Conservation (phyloP, 345 rosid genomes). For the Noccaea bulbosa region DNA sequence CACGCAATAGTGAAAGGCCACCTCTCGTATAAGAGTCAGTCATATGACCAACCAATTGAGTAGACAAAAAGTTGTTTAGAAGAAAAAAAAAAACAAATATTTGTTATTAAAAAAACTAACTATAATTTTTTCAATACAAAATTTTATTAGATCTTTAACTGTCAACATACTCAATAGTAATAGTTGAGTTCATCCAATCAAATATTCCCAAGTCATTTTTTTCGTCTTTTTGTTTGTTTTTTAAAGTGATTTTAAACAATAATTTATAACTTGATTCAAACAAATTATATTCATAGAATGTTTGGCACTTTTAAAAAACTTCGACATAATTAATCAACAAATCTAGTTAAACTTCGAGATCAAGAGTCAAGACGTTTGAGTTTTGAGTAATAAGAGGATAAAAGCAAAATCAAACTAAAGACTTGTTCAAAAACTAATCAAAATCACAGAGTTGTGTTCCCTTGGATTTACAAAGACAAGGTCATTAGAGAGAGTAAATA, state of each 20-base stretch:
- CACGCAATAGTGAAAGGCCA: slow-evolving; percentile 44
- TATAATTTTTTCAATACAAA: neutral
- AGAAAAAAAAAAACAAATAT: neutral
- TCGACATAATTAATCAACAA: neutral
- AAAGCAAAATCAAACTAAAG: slow-evolving; percentile 23
- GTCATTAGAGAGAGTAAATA: slow-evolving; percentile 31
- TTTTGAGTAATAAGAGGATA: neutral
- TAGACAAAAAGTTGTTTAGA: slow-evolving; percentile 8
- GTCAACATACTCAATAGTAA: neutral
- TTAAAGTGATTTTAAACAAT: neutral
- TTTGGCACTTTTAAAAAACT: neutral
- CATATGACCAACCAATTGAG: slow-evolving; percentile 6
- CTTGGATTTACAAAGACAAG: slow-evolving; percentile 42
- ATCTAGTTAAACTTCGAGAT: neutral
- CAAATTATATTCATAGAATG: neutral
- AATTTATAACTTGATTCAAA: neutral
- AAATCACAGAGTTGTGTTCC: slow-evolving; percentile 35
- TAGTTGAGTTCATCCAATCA: neutral
- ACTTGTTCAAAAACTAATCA: slow-evolving; percentile 37
- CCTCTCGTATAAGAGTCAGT: neutral
- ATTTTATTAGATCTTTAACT: neutral
- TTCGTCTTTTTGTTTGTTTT: neutral
- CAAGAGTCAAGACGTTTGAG: slow-evolving; percentile 3
- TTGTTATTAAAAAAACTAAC: neutral
- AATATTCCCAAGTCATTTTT: neutral